Conservation (phyloP, 2,329 filamentous ascomycete genomes). For the Trichoderma endophyticum region DNA sequence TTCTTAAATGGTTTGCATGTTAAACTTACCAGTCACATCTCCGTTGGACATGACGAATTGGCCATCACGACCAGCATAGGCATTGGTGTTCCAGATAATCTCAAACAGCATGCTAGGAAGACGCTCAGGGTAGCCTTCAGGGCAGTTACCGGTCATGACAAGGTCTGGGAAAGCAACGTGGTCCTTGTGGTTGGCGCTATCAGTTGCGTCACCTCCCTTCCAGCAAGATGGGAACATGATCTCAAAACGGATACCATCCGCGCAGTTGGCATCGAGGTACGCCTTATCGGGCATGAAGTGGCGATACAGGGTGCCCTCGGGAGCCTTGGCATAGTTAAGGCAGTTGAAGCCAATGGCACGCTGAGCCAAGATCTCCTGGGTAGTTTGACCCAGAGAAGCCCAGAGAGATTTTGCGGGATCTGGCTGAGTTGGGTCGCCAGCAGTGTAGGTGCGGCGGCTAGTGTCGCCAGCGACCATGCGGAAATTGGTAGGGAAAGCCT, state of each 20-base stretch:
- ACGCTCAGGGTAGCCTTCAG: slow-evolving; percentile 62
- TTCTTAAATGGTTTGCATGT: background rate
- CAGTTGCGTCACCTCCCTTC: slow-evolving; percentile 66
- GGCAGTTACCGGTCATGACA: slow-evolving; percentile 75
- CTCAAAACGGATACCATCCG: slow-evolving; percentile 77
- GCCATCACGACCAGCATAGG: slow-evolving; percentile 60
- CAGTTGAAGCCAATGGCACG: slow-evolving; percentile 95
- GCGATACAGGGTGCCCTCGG: slow-evolving; percentile 75
- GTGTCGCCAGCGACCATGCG: slow-evolving; percentile 78
- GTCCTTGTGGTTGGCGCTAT: slow-evolving; percentile 53
- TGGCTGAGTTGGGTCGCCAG: slow-evolving; percentile 62
- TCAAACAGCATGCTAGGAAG: slow-evolving; percentile 79
- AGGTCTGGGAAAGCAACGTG: slow-evolving; percentile 77
- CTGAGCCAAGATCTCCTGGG: slow-evolving; percentile 67
- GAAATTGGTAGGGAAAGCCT: slow-evolving; percentile 73
- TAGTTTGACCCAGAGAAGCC: slow-evolving; percentile 59
- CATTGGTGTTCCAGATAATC: slow-evolving; percentile 74
- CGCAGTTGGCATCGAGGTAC: slow-evolving; percentile 77
- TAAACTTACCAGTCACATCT: slow-evolving; percentile 63
- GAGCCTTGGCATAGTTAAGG: slow-evolving; percentile 66
- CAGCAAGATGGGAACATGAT: slow-evolving; percentile 89
- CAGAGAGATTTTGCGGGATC: slow-evolving; percentile 68
- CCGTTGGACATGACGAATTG: slow-evolving; percentile 75
- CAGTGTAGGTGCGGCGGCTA: slow-evolving; percentile 64
- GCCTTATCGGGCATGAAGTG: slow-evolving; percentile 78